Conservation (phyloP, 2,329 filamentous ascomycete species). For the Lachnellula hyalina region DNA sequence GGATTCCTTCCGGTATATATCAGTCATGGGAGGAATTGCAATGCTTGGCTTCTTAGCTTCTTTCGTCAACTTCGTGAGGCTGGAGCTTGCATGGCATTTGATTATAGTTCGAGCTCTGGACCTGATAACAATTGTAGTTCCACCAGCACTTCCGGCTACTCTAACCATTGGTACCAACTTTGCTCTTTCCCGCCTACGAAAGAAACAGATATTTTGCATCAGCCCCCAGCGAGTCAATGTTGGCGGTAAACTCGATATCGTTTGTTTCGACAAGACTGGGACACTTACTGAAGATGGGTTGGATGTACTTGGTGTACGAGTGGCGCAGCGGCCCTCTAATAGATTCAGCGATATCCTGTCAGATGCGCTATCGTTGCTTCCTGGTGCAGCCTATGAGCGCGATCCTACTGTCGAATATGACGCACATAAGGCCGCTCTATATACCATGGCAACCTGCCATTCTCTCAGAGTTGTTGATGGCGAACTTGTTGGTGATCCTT, state of each 20-base stretch:
- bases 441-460: slow-evolving; percentile 97
- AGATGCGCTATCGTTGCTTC: slow-evolving; percentile 55
- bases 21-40: slow-evolving; percentile 88
- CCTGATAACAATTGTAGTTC: slow-evolving; percentile 95
- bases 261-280: slow-evolving; percentile 99
- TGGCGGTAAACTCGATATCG: slow-evolving; percentile 88
- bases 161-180: slow-evolving; percentile 97
- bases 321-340: slow-evolving; percentile 58
- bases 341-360: slow-evolving; percentile 73
- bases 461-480: slow-evolving; percentile 81
- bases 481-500: slow-evolving; percentile 85
- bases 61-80: slow-evolving; percentile 84
- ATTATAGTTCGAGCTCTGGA: slow-evolving; percentile 91
- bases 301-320: slow-evolving; percentile 83
- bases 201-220: slow-evolving; percentile 93
- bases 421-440: slow-evolving; percentile 65
- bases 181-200: slow-evolving; percentile 77
- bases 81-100: slow-evolving; percentile 79
- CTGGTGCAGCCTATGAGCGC: slow-evolving; percentile 46
- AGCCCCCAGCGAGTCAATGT: slow-evolving; percentile 97
- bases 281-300: slow-evolving; percentile 94
- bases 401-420: slow-evolving; percentile 56
- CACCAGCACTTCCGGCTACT: slow-evolving; percentile 88
- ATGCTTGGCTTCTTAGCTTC: slow-evolving; percentile 83
- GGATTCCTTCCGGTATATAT: slow-evolving; percentile 96